phyloP scores from a whole-genome alignment of 2,329 filamentous ascomycete species.

The Sphaerulina vaccinii region DNA sequence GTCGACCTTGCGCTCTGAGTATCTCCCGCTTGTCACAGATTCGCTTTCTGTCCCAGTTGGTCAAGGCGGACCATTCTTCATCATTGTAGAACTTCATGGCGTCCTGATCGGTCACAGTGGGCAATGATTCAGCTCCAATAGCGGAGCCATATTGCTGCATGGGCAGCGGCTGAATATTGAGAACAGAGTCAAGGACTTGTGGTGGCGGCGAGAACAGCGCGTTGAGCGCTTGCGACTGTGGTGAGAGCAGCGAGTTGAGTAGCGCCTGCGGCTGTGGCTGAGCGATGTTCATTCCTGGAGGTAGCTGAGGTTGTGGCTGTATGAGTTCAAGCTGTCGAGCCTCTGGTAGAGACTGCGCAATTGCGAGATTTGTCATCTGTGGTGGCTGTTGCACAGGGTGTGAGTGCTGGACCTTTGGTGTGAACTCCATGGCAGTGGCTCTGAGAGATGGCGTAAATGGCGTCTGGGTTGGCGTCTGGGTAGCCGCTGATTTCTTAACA shows the following conservation, averaged over 20 bases:
- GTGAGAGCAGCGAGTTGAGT: neutral
- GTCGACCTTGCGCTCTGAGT: neutral
- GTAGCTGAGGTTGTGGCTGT: neutral
- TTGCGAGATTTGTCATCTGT: neutral
- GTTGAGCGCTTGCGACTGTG: neutral
- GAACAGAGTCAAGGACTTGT: constrained; percentile 5
- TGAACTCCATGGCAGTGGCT: constrained; percentile 31
- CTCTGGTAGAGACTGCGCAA: neutral
- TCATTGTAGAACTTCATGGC: constrained; percentile 10
- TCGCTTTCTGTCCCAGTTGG: constrained; percentile 1
- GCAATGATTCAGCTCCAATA: neutral
- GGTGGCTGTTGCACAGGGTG: neutral
- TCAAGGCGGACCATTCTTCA: constrained; percentile 12
- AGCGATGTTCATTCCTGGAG: neutral
- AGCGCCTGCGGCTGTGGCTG: neutral
- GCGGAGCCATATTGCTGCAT: neutral
- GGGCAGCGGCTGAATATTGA: constrained; percentile 12
- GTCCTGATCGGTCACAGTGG: neutral
- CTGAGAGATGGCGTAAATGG: constrained; percentile 26
- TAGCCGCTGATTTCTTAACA: too few relatives aligned
- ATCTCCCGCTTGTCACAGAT: constrained; percentile 5
- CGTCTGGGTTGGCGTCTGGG: neutral
- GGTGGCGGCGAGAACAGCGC: neutral
- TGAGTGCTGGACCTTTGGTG: constrained; percentile 18
- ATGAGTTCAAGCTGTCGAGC: neutral